phyloP scores from a whole-genome alignment of 768 basidiomycete species.

The Calocera viscosa region DNA sequence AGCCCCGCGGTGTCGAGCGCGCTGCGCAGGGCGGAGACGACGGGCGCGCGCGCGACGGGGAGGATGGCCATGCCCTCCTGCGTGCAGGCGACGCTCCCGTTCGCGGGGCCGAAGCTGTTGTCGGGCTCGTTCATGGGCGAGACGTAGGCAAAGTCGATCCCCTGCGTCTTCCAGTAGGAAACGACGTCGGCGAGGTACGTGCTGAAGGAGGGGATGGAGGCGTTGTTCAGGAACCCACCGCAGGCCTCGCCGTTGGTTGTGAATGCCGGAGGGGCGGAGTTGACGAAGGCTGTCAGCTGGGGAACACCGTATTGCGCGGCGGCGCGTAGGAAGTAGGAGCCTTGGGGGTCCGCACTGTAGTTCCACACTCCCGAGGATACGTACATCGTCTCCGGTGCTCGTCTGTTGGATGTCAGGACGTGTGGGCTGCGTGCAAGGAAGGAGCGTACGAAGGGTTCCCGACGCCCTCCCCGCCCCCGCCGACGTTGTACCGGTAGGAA shows the following conservation, averaged over 20 bases:
- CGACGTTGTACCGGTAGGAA: conserved; percentile 35
- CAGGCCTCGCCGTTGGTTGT: conserved; percentile 18
- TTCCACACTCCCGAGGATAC: conserved; percentile 31
- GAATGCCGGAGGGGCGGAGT: conserved; percentile 28
- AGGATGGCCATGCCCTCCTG: conserved; percentile 38
- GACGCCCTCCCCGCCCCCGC: conserved; percentile 35
- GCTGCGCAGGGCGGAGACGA: conserved; percentile 30
- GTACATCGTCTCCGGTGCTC: conserved; percentile 13
- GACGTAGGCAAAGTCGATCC: conserved; percentile 31
- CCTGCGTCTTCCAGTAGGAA: conserved; percentile 30
- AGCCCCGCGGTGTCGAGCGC: conserved; percentile 27
- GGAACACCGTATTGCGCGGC: conserved; percentile 30
- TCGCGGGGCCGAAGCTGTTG: conserved; percentile 14
- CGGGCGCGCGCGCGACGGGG: conserved; percentile 33
- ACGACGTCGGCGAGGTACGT: conserved; percentile 34
- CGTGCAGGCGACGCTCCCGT: conserved; percentile 31
- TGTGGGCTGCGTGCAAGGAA: background rate
- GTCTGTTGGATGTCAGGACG: background rate
- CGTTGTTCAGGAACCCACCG: conserved; percentile 19
- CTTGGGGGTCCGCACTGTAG: conserved; percentile 31
- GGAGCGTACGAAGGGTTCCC: conserved; percentile 23
- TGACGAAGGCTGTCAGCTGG: conserved; percentile 34
- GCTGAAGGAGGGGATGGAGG: conserved; percentile 31
- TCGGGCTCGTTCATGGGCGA: conserved; percentile 38
- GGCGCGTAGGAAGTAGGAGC: conserved; percentile 33